These are phyloP conservation scores for Waltiozyma sp. DNA, from an alignment of 1,139 yeast genomes.

Conservation along the genomic window DNA sequence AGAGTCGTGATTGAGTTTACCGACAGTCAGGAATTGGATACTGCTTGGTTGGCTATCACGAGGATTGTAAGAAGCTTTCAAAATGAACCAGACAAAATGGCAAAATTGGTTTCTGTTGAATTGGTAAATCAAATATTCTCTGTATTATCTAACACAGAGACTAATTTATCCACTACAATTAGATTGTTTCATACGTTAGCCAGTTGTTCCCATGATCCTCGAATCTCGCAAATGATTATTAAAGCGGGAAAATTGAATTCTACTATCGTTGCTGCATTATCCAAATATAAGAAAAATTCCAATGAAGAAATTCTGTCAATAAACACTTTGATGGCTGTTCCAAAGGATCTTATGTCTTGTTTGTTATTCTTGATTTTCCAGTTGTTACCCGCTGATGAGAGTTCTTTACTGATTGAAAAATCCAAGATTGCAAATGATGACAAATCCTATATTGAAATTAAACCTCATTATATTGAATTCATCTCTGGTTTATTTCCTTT, in stretches of 20 bases:
- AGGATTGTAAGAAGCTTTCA: constrained; percentile 47
- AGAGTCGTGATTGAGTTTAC: constrained; percentile 47
- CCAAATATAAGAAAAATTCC: constrained; percentile 26
- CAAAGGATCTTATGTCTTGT: constrained; percentile 50
- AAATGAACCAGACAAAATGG: constrained; percentile 32
- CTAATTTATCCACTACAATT: constrained; percentile 17
- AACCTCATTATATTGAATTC: constrained; percentile 26
- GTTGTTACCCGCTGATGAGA: constrained; percentile 37
- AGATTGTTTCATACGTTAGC: constrained; percentile 34
- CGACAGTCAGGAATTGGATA: constrained; percentile 58
- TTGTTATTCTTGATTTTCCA: constrained; percentile 47
- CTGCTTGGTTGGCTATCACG: constrained; percentile 58
- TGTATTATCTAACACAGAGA: constrained; percentile 16
- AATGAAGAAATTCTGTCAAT: constrained; percentile 30
- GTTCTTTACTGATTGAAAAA: constrained; percentile 17
- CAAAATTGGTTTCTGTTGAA: constrained; percentile 30
- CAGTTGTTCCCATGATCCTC: constrained; percentile 17
- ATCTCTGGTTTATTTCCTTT: constrained; percentile 44
- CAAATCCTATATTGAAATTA: constrained; percentile 21
- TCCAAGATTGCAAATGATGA: constrained; percentile 3
- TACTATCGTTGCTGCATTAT: constrained; percentile 34
- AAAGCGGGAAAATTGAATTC: constrained; percentile 31
- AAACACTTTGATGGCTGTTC: constrained; percentile 67
- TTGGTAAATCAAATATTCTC: constrained; percentile 23
- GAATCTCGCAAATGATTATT: constrained; percentile 31